Conservation (phyloP, 2,329 filamentous ascomycete species). For the Aspergillus thermomutatus region DNA sequence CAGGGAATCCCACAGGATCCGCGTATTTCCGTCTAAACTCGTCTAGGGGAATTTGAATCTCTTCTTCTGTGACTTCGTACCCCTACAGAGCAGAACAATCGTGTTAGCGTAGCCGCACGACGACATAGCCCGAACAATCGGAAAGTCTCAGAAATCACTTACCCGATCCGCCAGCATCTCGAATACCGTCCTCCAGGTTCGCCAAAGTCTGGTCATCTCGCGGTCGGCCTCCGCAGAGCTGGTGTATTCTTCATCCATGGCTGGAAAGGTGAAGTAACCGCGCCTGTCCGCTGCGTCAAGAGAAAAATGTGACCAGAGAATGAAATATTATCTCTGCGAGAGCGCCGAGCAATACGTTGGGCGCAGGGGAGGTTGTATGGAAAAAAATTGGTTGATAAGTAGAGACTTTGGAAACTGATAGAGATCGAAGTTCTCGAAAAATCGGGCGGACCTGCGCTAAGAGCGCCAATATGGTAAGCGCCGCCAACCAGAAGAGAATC, state of each 20-base stretch:
- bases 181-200: conserved; percentile 87
- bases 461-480: conserved; percentile 22
- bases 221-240: conserved; percentile 37
- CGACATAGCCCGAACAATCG: conserved; percentile 2
- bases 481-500: conserved; percentile 13
- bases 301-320: background rate
- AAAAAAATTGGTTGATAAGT: conserved; percentile 20
- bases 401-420: conserved; percentile 9
- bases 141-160: conserved; percentile 35
- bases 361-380: conserved; percentile 1
- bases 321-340: background rate
- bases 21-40: conserved; percentile 72
- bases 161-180: conserved; percentile 94
- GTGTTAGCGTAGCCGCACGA: conserved; percentile 5
- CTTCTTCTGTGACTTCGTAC: conserved; percentile 86
- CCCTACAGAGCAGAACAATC: conserved; percentile 56
- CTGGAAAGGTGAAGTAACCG: conserved; percentile 6
- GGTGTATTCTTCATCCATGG: conserved; percentile 41
- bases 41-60: conserved; percentile 82
- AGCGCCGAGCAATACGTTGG: background rate
- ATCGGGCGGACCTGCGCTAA: conserved; percentile 27
- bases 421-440: conserved; percentile 25
- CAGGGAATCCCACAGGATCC: conserved; percentile 68
- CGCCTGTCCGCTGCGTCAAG: conserved; percentile 7
- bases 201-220: conserved; percentile 71